Conservation (phyloP, 768 basidiomycete species). For the Galerina marginata region DNA sequence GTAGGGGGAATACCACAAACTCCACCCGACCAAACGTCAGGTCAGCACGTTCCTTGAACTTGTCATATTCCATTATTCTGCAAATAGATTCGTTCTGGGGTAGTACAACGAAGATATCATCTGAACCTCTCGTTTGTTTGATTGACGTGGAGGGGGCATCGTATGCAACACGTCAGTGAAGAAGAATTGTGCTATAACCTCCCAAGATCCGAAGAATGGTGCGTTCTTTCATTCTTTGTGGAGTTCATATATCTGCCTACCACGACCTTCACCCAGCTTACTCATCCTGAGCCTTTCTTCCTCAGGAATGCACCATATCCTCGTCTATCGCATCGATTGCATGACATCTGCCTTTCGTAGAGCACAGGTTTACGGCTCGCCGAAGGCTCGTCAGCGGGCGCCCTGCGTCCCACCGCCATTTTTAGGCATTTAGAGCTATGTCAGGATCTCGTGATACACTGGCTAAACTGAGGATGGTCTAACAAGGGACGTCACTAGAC, state of each 20-base stretch:
- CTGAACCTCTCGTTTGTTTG: background rate
- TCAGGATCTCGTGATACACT: background rate
- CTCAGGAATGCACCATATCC: background rate
- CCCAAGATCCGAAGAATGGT: slow-evolving; percentile 4
- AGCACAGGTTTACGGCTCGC: background rate
- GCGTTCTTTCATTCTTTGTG: background rate
- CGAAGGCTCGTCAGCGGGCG: background rate
- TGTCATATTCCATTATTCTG: background rate
- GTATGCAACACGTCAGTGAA: background rate
- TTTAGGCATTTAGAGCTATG: background rate
- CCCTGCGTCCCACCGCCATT: background rate
- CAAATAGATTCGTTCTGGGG: slow-evolving; percentile 1
- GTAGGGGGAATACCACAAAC: background rate
- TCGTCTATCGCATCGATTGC: slow-evolving; percentile 7
- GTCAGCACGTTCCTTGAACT: background rate
- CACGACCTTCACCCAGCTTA: no score
- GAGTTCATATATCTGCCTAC: no score
- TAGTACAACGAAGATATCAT: slow-evolving; percentile 1
- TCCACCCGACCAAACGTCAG: background rate
- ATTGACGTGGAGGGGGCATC: slow-evolving; percentile 8
- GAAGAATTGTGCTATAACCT: background rate
- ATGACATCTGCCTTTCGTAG: background rate
- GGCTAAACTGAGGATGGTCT: no score
- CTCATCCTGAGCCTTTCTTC: background rate
- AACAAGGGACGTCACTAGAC: no score